These are phyloP conservation scores for Boletus subcaerulescens DNA, from an alignment of 768 basidiomycete species.

Conservation along the genomic window DNA sequence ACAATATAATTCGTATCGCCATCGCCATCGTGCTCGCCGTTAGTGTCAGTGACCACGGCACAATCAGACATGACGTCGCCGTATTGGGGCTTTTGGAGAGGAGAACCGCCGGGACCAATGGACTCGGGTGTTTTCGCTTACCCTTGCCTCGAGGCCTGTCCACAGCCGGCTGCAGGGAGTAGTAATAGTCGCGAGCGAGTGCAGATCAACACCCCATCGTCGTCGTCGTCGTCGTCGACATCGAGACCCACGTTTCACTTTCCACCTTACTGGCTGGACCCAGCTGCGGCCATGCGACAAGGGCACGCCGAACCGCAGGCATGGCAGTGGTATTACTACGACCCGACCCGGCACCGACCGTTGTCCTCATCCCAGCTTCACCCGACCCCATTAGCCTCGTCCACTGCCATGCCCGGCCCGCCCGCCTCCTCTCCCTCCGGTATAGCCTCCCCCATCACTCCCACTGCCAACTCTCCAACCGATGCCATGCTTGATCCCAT, in stretches of 20 bases:
- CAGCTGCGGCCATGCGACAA: not conserved
- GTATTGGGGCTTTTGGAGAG: not conserved
- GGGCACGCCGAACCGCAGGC: not conserved
- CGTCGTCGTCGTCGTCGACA: not conserved
- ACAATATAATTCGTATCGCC: not conserved
- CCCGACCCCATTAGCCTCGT: not conserved
- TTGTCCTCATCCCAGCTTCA: no score
- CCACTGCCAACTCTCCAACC: no score
- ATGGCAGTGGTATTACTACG: not conserved
- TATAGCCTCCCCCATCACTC: not conserved
- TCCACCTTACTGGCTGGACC: not conserved
- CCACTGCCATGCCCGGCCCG: not conserved
- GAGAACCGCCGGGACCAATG: not conserved
- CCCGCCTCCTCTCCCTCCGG: not conserved
- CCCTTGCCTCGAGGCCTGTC: not conserved
- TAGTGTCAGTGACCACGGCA: not conserved
- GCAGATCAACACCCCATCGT: not conserved
- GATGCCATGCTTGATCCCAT: not conserved
- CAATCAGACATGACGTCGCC: not conserved
- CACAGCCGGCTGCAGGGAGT: not conserved
- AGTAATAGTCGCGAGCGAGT: not conserved
- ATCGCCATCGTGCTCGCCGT: not conserved
- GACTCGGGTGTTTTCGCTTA: not conserved
- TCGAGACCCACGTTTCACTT: not conserved
- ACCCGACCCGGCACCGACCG: not conserved